phyloP scores from a whole-genome alignment of 331 rosid genomes.

The Quercus lobata region DNA sequence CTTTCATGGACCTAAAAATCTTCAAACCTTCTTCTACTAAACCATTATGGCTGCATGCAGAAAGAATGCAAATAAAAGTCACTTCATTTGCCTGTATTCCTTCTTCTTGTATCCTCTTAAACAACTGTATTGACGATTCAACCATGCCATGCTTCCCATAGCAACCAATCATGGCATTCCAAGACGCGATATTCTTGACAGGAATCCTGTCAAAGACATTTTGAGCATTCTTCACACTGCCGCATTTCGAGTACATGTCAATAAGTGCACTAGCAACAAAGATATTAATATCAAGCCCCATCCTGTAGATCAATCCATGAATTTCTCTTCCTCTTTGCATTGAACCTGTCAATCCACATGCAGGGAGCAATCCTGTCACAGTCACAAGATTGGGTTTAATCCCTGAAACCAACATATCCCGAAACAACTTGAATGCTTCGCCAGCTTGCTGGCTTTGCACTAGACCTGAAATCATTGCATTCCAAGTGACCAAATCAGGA shows the following conservation, averaged over 20 bases:
- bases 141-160: conserved; percentile 69
- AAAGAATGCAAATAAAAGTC: conserved; percentile 54
- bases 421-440: conserved; percentile 43
- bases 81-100: conserved; percentile 52
- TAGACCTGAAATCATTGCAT: conserved; percentile 58
- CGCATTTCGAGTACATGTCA: conserved; percentile 69
- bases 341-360: conserved; percentile 46
- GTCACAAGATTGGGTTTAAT: conserved; percentile 52
- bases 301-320: conserved; percentile 57
- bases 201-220: conserved; percentile 40
- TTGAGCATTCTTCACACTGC: conserved; percentile 36
- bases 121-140: conserved; percentile 41
- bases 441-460: conserved; percentile 30
- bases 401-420: conserved; percentile 39
- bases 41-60: conserved; percentile 73
- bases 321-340: conserved; percentile 46
- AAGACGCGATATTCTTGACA: conserved; percentile 43
- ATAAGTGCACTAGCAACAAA: conserved; percentile 58
- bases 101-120: conserved; percentile 43
- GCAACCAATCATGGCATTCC: conserved; percentile 77
- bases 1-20: conserved; percentile 51
- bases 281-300: conserved; percentile 37
- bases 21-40: conserved; percentile 48
- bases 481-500: conserved; percentile 64
- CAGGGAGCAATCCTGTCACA: conserved; percentile 53